A percentile compares a stretch with the other conserved stretches of the same genome.
Conservation (phyloP, 2,329 filamentous ascomycete genomes). For the Pezicula neosporulosa region DNA sequence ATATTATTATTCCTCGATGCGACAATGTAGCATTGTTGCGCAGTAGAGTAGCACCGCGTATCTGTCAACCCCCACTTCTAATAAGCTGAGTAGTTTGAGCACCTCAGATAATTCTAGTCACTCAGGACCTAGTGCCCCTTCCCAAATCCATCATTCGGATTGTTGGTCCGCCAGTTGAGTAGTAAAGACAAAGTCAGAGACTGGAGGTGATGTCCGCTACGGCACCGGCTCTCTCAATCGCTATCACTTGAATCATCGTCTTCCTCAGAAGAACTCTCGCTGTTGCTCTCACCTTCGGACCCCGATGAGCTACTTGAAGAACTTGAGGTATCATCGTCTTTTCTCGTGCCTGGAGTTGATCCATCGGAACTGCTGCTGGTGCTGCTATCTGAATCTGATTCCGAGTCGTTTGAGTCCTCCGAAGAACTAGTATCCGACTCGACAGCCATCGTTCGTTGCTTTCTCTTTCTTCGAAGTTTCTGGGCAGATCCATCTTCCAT, state of each 20-base stretch:
- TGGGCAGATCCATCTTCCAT: constrained; percentile 42
- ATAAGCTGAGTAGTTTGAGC: too few relatives aligned
- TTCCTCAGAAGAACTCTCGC: constrained; percentile 12
- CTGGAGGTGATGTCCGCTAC: not conserved
- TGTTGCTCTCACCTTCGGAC: constrained; percentile 15
- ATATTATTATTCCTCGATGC: too few relatives aligned
- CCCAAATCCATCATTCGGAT: too few relatives aligned
- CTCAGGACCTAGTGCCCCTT: too few relatives aligned
- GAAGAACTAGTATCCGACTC: constrained; percentile 21
- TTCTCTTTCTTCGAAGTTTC: constrained; percentile 44
- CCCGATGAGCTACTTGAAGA: constrained; percentile 22
- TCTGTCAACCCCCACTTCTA: too few relatives aligned
- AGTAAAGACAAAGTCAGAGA: constrained; percentile 2
- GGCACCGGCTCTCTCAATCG: constrained; percentile 9
- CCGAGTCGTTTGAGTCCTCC: constrained; percentile 12
- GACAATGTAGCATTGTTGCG: too few relatives aligned
- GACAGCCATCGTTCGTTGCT: constrained; percentile 31
- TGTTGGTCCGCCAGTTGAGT: too few relatives aligned
- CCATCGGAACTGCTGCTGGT: constrained; percentile 1
- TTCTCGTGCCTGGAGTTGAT: not conserved
- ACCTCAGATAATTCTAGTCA: too few relatives aligned
- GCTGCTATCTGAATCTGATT: constrained; percentile 1
- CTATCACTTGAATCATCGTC: constrained; percentile 4
- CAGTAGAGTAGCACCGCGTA: too few relatives aligned
- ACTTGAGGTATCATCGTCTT: constrained; percentile 11